phyloP scores from a whole-genome alignment of 352 stramenopile genomes.

The Phytophthora boehmeriae region DNA sequence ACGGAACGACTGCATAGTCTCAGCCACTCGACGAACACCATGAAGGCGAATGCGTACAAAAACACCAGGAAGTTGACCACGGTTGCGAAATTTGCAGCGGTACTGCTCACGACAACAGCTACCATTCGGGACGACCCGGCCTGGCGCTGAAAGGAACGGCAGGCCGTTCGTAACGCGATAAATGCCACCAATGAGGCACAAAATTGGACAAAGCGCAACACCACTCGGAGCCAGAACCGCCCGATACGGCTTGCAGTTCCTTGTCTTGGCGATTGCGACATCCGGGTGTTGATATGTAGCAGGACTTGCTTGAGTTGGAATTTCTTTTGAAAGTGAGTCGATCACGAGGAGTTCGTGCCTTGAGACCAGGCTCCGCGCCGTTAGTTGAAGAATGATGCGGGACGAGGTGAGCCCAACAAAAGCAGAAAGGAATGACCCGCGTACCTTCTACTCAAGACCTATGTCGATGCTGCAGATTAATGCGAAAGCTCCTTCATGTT shows the following conservation, averaged over 20 bases:
- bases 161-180: slow-evolving; percentile 54
- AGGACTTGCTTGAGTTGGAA: neutral
- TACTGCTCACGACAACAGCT: slow-evolving; percentile 54
- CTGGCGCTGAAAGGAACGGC: slow-evolving; percentile 32
- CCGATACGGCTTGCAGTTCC: slow-evolving; percentile 10
- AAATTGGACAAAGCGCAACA: slow-evolving; percentile 72
- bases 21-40: slow-evolving; percentile 56
- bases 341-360: too few relatives aligned
- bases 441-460: too few relatives aligned
- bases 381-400: too few relatives aligned
- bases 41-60: slow-evolving; percentile 63
- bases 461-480: neutral
- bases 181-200: slow-evolving; percentile 56
- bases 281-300: neutral
- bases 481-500: slow-evolving; percentile 13
- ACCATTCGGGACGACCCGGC: slow-evolving; percentile 41
- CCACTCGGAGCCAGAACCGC: slow-evolving; percentile 39
- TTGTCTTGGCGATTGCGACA: slow-evolving; percentile 3
- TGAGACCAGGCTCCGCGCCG: too few relatives aligned
- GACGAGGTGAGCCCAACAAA: too few relatives aligned
- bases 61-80: slow-evolving; percentile 72
- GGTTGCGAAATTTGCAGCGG: slow-evolving; percentile 50
- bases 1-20: slow-evolving; percentile 46
- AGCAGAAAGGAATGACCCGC: too few relatives aligned
- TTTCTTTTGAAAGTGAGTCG: slow-evolving; percentile 15